Evolutionary conservation across 805 yeast species (phyloP).

Genomic region (Isabelozyma rhagii): DNA sequence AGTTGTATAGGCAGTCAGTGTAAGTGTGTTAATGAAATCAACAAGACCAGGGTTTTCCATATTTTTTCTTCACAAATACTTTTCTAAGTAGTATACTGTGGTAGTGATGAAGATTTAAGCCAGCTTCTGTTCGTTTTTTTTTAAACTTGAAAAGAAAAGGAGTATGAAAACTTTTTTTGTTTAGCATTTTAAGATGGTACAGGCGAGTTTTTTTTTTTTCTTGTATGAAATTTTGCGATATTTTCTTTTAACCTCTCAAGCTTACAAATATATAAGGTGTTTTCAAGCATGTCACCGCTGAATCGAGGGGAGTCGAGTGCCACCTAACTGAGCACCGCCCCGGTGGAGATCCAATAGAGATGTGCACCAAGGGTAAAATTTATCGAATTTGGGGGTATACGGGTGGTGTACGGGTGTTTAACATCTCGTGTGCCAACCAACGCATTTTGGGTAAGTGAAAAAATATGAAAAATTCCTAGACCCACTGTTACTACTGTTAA

Average conservation of each 20-base stretch:
- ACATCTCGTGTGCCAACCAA: neutral
- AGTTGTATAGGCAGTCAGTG: neutral
- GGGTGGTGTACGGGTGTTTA: neutral
- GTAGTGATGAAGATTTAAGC: neutral
- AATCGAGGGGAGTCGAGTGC: too few relatives aligned
- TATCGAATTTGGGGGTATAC: too few relatives aligned
- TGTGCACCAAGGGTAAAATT: too few relatives aligned
- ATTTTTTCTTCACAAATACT: neutral
- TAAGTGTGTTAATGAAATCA: neutral
- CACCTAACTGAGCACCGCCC: too few relatives aligned
- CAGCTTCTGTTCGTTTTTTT: neutral
- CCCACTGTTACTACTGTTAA: neutral
- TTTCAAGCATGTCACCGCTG: too few relatives aligned
- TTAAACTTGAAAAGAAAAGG: neutral
- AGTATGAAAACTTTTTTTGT: neutral
- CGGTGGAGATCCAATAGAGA: too few relatives aligned
- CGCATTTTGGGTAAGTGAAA: neutral
- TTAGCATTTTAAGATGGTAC: neutral
- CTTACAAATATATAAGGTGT: too few relatives aligned
- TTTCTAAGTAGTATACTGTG: neutral
- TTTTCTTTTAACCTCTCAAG: too few relatives aligned
- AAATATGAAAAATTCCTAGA: neutral
- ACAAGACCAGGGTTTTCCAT: neutral
- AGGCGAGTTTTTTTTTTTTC: neutral
- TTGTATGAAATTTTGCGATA: neutral